Base-by-base conservation (phyloP, 2,329 filamentous ascomycete species). In the Myriangium duriaei region DNA sequence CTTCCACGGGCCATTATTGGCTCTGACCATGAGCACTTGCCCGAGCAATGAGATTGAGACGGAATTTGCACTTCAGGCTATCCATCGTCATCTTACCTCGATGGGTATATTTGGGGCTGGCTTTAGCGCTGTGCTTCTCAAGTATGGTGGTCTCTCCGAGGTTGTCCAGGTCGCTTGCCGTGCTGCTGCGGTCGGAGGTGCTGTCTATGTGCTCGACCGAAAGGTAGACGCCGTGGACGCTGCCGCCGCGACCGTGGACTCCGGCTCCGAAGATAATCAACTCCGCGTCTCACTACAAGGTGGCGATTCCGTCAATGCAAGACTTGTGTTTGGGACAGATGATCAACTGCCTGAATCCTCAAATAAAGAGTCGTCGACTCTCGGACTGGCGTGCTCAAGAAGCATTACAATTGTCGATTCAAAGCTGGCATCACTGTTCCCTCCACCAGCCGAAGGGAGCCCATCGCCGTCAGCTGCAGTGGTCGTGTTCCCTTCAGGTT, bases 101-200 rank as follows among this genome's bases (percentile, higher is more conserved):
- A 87, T 92, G 59, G 87, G 88, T 5, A 64, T 83, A 4, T 88
- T 95, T 49, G 88, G 88, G 0, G 73, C 81, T 33, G 86, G 88
- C 7, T 96, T 96, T 55, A 83, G 83, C 36, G 83, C 85, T 32
- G 76, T 98, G 10, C 74, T 93, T 47, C 80, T 87, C 14, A 95
- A 94, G 67, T 98, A 86, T 79, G 88, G 88, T 32, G 86, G 88
- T 17, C 68, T 81, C 32, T 81, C 85, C 19, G 88, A 98, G 60
- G 76, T 96, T 42, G 76, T 82, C 18, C 88, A 98, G 64, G 86
- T 94, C 15, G 83, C 79, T 4, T 96, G 91, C 56, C 81, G 88
- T 48, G 85, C 88, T 28, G 78, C 79, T 44, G 88, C 88, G 13
- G 91, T 98, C 5, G 88, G 88, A 24, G 91, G 91, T 33, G 84